Percentiles rank a stretch among this genome's conserved stretches.
phyloP scores from a whole-genome alignment of 306 rosid species.

The Gastrolobium bilobum region DNA sequence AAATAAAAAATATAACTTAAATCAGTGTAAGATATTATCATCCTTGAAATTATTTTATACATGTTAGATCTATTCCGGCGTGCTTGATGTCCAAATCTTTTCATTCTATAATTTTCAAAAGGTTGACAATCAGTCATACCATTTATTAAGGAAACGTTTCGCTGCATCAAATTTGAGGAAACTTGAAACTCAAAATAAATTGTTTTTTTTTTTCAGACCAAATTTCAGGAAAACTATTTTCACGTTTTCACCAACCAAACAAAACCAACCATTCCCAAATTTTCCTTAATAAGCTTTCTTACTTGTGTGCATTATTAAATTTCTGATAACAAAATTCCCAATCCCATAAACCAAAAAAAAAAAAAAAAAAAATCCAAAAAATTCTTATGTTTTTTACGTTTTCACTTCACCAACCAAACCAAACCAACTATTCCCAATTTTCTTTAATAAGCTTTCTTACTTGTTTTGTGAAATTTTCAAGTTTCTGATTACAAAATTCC shows the following conservation, averaged over 20 bases:
- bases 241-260: slow-evolving; percentile 36
- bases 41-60: no score
- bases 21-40: no score
- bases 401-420: slow-evolving; percentile 32
- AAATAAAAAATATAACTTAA: no score
- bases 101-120: neutral
- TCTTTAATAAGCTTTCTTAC: neutral
- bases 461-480: neutral
- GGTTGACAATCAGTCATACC: neutral
- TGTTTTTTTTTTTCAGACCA: neutral
- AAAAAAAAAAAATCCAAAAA: no score
- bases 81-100: neutral
- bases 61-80: no score
- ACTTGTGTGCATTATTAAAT: neutral
- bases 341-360: no score
- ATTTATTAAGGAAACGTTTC: neutral
- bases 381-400: neutral
- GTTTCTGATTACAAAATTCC: neutral
- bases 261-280: slow-evolving; percentile 7
- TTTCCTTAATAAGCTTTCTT: neutral
- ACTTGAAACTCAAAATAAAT: neutral
- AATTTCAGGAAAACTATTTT: neutral
- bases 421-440: slow-evolving; percentile 1
- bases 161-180: neutral
- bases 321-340: neutral